Conservation (phyloP, 1,139 yeast species). For the Nakaseomyces bracarensis region DNA sequence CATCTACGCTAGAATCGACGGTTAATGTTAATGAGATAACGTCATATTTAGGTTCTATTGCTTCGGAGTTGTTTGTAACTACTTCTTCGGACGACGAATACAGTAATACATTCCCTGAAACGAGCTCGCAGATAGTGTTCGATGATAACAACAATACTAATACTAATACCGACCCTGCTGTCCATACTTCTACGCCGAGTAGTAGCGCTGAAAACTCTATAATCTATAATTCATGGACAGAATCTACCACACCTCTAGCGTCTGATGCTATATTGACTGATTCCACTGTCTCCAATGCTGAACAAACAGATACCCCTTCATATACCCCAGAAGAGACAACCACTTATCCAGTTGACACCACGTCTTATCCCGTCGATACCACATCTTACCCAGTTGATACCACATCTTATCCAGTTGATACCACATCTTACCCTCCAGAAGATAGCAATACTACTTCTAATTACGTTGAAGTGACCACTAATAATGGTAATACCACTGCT, state of each 20-base stretch:
- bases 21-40: neutral
- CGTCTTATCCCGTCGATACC: neutral
- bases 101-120: neutral
- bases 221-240: no score
- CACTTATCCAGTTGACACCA: neutral
- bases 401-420: neutral
- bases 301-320: neutral
- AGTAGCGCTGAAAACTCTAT: no score
- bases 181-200: no score
- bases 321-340: neutral
- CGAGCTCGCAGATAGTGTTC: no score
- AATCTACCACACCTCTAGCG: no score
- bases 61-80: neutral
- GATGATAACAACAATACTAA: no score
- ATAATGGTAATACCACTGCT: no score
- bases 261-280: no score
- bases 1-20: no score
- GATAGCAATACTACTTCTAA: neutral
- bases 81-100: neutral
- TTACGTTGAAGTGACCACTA: neutral
- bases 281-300: neutral
- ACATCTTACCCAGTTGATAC: neutral
- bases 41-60: neutral
- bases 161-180: no score
- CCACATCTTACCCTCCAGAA: conserved; percentile 10